A percentile compares a stretch with the other conserved stretches of the same genome.
Conservation (phyloP, 2,329 filamentous ascomycete genomes). For the Eurotiales sp. region DNA sequence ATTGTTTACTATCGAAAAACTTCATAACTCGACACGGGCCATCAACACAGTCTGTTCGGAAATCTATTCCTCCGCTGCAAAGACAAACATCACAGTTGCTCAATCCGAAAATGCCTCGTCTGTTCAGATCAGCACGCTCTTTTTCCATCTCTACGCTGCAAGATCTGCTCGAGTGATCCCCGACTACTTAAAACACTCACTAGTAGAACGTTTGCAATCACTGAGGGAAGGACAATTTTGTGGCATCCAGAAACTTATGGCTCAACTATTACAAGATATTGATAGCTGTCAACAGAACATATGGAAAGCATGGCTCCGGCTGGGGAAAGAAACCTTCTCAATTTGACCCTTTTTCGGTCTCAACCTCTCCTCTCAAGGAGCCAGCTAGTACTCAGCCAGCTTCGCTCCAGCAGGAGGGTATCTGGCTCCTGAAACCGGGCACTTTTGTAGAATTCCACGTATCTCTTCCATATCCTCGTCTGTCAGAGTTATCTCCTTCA, state of each 20-base stretch:
- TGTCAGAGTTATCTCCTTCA: constrained; percentile 37
- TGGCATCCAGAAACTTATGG: constrained; percentile 8
- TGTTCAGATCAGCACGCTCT: constrained; percentile 9
- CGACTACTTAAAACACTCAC: background rate
- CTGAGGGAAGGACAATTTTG: constrained; percentile 5
- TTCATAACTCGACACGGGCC: background rate
- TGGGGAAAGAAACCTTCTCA: constrained; percentile 12
- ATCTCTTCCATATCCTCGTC: constrained; percentile 34
- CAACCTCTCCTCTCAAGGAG: background rate
- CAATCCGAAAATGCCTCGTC: background rate
- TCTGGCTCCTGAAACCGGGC: constrained; percentile 7
- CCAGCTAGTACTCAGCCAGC: constrained; percentile 7
- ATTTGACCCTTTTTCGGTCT: background rate
- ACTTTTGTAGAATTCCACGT: background rate
- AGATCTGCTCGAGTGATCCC: background rate
- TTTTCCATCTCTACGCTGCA: constrained; percentile 11
- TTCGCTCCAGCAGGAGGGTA: constrained; percentile 7
- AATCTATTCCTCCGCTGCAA: constrained; percentile 5
- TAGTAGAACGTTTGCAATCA: background rate
- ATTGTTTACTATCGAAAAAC: background rate
- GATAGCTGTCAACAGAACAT: background rate
- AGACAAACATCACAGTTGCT: background rate
- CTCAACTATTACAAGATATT: background rate
- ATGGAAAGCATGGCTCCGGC: constrained; percentile 11
- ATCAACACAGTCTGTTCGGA: constrained; percentile 2